These are phyloP conservation scores for Hawksworthiomyces lignivorus DNA, from an alignment of 2,329 filamentous ascomycete genomes.

Conservation along the genomic window DNA sequence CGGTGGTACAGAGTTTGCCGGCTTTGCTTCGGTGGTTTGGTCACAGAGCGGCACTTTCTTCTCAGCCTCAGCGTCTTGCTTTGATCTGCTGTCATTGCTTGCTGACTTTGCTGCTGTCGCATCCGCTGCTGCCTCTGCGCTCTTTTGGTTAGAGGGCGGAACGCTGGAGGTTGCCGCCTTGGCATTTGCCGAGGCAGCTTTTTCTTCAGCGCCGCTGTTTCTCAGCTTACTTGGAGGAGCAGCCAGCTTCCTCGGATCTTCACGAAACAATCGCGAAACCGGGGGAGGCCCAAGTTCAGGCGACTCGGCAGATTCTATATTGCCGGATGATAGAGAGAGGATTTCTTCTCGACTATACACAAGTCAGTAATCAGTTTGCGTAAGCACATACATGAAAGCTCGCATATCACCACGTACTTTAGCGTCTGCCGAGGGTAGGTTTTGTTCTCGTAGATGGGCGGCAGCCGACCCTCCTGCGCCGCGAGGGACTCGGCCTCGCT, in stretches of 20 bases:
- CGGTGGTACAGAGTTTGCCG: background rate
- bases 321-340: slow-evolving; percentile 46
- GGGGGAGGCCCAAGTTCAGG: slow-evolving; percentile 62
- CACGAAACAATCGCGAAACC: slow-evolving; percentile 39
- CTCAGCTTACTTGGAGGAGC: slow-evolving; percentile 27
- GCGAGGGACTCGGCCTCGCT: slow-evolving; percentile 45
- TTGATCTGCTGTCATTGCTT: background rate
- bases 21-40: background rate
- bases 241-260: slow-evolving; percentile 1
- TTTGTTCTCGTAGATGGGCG: slow-evolving; percentile 64
- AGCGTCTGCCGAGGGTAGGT: slow-evolving; percentile 59
- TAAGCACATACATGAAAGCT: too few relatives aligned
- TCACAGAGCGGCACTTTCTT: background rate
- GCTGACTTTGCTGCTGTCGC: background rate
- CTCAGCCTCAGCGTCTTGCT: background rate
- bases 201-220: background rate
- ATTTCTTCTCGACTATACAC: slow-evolving; percentile 51
- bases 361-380: too few relatives aligned
- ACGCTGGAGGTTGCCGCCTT: background rate
- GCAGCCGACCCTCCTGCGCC: slow-evolving; percentile 47
- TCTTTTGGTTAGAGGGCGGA: too few relatives aligned
- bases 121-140: background rate
- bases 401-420: slow-evolving; percentile 45
- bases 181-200: background rate
- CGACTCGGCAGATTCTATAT: slow-evolving; percentile 47